Percentiles rank a stretch among this genome's conserved stretches.
phyloP scores from a whole-genome alignment of 2,329 filamentous ascomycete genomes.

The Paraconiothyrium sp. region DNA sequence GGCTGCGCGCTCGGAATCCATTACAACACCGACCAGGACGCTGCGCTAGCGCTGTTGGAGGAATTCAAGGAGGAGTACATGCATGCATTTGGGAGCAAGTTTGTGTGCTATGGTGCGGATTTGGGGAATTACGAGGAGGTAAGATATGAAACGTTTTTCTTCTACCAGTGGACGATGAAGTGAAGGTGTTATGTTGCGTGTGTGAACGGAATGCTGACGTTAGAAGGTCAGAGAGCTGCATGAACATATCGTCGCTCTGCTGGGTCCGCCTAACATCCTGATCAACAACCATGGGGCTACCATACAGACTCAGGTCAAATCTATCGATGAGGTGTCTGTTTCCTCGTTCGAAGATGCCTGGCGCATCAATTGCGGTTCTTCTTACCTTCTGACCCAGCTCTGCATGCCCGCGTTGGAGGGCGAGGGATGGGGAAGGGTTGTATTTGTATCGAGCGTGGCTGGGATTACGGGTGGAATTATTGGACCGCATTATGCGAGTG shows the following conservation, averaged over 20 bases:
- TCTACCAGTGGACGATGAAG: too few species aligned
- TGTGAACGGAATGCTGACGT: too few species aligned
- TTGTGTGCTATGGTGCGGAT: conserved; percentile 49
- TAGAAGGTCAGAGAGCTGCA: conserved; percentile 45
- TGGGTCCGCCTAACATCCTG: conserved; percentile 52
- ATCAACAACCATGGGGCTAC: conserved; percentile 53
- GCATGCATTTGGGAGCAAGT: conserved; percentile 31
- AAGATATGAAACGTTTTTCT: neutral
- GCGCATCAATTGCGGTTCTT: conserved; percentile 50
- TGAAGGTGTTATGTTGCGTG: too few species aligned
- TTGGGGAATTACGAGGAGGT: conserved; percentile 51
- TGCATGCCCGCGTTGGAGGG: conserved; percentile 51
- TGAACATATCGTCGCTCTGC: conserved; percentile 37
- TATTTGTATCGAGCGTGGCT: conserved; percentile 52
- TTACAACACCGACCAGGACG: conserved; percentile 49
- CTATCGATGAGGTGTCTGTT: conserved; percentile 45
- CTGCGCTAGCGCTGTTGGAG: conserved; percentile 28
- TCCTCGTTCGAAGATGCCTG: conserved; percentile 50
- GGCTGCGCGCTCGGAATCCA: conserved; percentile 57
- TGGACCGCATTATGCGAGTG: conserved; percentile 51
- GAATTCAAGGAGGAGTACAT: conserved; percentile 37
- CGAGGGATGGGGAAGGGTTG: conserved; percentile 48
- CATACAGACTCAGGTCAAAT: conserved; percentile 32
- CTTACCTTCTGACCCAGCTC: conserved; percentile 51
- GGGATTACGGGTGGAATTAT: conserved; percentile 53